Percentiles rank a stretch among this genome's conserved stretches.
These are phyloP conservation scores for Amanita rubescens DNA, from an alignment of 768 basidiomycete species.

Conservation along the genomic window DNA sequence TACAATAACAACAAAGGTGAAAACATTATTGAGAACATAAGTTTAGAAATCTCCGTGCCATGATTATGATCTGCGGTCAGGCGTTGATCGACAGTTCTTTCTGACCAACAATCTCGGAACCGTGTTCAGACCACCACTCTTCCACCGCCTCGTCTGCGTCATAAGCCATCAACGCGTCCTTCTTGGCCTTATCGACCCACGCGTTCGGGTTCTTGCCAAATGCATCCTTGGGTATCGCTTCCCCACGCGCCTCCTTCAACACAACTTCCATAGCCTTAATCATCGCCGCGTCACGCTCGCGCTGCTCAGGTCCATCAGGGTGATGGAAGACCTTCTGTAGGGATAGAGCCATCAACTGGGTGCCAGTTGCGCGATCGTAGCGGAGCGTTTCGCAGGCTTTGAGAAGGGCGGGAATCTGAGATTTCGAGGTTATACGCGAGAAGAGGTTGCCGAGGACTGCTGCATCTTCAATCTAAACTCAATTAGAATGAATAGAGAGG, in stretches of 20 bases:
- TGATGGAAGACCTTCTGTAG: conserved; percentile 53
- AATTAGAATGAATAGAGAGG: background rate
- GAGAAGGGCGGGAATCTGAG: conserved; percentile 41
- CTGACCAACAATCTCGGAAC: background rate
- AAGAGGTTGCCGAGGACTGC: conserved; percentile 45
- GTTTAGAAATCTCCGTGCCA: background rate
- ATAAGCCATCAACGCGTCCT: conserved; percentile 38
- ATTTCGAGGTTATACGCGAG: conserved; percentile 32
- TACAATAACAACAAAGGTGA: background rate
- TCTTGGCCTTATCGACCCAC: conserved; percentile 51
- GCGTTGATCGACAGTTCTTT: background rate
- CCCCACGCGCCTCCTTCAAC: conserved; percentile 18
- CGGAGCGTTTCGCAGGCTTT: conserved; percentile 48
- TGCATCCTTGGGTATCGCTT: conserved; percentile 9
- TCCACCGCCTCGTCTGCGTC: conserved; percentile 48
- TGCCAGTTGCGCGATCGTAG: conserved; percentile 38
- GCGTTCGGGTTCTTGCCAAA: conserved; percentile 36
- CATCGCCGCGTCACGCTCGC: conserved; percentile 45
- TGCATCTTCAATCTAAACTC: conserved; percentile 38
- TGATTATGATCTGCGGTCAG: background rate
- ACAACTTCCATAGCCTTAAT: conserved; percentile 37
- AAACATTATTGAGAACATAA: background rate
- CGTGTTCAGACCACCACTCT: conserved; percentile 31
- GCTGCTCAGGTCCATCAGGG: conserved; percentile 49
- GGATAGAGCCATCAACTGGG: conserved; percentile 40